phyloP scores from a whole-genome alignment of 345 rosid species.

The Turnera subulata region DNA sequence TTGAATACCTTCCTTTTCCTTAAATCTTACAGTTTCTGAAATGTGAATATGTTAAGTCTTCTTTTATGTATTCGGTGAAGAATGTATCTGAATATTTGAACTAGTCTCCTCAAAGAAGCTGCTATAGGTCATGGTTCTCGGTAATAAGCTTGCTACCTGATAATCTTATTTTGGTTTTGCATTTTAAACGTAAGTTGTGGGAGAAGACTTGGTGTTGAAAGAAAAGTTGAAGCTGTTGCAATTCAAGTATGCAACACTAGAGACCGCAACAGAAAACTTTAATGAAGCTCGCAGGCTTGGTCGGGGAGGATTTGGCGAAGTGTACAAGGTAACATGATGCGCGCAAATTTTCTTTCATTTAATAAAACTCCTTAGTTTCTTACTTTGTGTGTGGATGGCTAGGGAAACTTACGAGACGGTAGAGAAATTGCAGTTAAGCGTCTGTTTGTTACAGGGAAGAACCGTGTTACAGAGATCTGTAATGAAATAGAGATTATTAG shows the following conservation, averaged over 20 bases:
- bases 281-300: conserved; percentile 41
- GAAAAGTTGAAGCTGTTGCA: conserved; percentile 34
- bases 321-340: conserved; percentile 34
- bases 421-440: conserved; percentile 69
- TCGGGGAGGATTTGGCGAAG: conserved; percentile 57
- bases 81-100: too few relatives aligned
- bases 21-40: too few relatives aligned
- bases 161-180: not conserved
- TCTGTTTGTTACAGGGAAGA: conserved; percentile 27
- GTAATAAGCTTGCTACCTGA: not conserved
- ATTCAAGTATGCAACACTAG: conserved; percentile 47
- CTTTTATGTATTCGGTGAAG: too few relatives aligned
- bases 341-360: not conserved
- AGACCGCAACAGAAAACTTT: conserved; percentile 41
- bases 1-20: not conserved
- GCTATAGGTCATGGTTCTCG: not conserved
- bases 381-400: not conserved
- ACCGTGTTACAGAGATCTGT: conserved; percentile 34
- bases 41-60: too few relatives aligned
- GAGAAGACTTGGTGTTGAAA: conserved; percentile 16
- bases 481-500: conserved; percentile 53
- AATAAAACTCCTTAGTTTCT: not conserved
- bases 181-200: not conserved
- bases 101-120: too few relatives aligned
- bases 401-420: conserved; percentile 64